Evolutionary conservation across 805 yeast species (phyloP).

Genomic region (Clavispora santaluciae): DNA sequence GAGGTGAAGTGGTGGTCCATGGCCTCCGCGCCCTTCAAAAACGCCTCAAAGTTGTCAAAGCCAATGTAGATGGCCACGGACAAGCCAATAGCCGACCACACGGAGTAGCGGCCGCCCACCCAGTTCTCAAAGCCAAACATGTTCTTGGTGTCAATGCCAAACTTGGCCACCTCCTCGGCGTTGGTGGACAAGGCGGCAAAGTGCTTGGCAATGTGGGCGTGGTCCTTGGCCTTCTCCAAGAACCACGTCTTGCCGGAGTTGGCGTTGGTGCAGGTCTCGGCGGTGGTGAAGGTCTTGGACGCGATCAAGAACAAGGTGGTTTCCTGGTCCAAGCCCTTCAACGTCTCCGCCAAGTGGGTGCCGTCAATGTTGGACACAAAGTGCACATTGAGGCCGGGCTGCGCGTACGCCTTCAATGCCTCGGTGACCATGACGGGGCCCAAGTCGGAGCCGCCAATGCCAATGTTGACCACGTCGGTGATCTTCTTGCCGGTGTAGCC

Average conservation of each 20-base stretch:
- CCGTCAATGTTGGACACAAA: slow-evolving; percentile 99
- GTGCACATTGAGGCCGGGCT: slow-evolving; percentile 71
- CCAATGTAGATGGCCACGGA: slow-evolving; percentile 95
- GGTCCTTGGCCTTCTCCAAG: slow-evolving; percentile 63
- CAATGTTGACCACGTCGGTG: slow-evolving; percentile 93
- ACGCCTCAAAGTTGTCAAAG: slow-evolving; percentile 84
- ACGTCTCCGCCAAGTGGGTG: slow-evolving; percentile 89
- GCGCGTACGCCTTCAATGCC: slow-evolving; percentile 86
- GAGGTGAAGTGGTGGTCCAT: slow-evolving; percentile 84
- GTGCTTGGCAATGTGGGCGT: slow-evolving; percentile 85
- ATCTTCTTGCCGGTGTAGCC: slow-evolving; percentile 95
- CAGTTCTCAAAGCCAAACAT: slow-evolving; percentile 98
- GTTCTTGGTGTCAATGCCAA: slow-evolving; percentile 95
- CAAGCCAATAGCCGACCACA: slow-evolving; percentile 98
- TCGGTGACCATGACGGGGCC: slow-evolving; percentile 99
- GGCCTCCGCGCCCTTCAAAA: slow-evolving; percentile 97
- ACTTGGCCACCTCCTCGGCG: slow-evolving; percentile 83
- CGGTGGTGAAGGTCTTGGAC: slow-evolving; percentile 98
- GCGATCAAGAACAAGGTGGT: slow-evolving; percentile 91
- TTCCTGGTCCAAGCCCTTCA: slow-evolving; percentile 76
- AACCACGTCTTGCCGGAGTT: slow-evolving; percentile 95
- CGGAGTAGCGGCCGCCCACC: slow-evolving; percentile 99
- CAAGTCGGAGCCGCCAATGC: slow-evolving; percentile 98
- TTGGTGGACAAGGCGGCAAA: slow-evolving; percentile 96
- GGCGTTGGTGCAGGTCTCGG: slow-evolving; percentile 96